A percentile compares a stretch with the other conserved stretches of the same genome.
Evolutionary conservation across 2,329 filamentous ascomycete species (phyloP).

Genomic region (Fusarium caatingaense): DNA sequence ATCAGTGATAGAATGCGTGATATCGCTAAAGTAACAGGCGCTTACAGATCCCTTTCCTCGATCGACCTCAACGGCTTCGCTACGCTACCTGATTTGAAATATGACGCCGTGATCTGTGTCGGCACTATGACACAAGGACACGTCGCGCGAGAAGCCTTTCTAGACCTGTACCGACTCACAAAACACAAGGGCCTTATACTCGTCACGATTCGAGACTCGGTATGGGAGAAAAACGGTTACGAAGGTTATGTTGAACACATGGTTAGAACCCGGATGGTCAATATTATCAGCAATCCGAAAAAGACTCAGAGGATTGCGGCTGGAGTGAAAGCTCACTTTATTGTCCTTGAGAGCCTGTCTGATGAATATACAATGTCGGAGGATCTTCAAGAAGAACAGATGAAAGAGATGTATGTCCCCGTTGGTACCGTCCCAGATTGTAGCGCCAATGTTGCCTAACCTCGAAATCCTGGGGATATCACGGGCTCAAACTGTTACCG

Average conservation of each 20-base stretch:
- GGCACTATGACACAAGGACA: slow-evolving; percentile 65
- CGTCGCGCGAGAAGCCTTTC: slow-evolving; percentile 58
- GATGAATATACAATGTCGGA: no score
- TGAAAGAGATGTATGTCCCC: no score
- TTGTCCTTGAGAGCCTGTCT: neutral
- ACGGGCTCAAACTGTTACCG: no score
- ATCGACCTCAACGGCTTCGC: no score
- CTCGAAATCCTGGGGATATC: no score
- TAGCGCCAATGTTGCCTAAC: no score
- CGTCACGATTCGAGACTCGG: slow-evolving; percentile 59
- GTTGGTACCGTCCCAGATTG: no score
- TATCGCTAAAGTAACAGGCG: slow-evolving; percentile 55
- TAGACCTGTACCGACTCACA: slow-evolving; percentile 59
- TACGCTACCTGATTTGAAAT: slow-evolving; percentile 45
- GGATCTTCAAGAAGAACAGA: no score
- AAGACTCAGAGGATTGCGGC: slow-evolving; percentile 17
- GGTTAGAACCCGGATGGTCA: neutral
- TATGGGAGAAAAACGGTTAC: slow-evolving; percentile 60
- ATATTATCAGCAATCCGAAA: neutral
- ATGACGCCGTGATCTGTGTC: slow-evolving; percentile 60
- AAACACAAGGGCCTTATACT: slow-evolving; percentile 58
- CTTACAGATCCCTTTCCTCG: slow-evolving; percentile 53
- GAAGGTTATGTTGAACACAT: slow-evolving; percentile 53
- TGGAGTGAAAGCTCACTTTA: slow-evolving; percentile 23
- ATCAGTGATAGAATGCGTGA: slow-evolving; percentile 62